phyloP scores from a whole-genome alignment of 2,329 filamentous ascomycete species.

The Amylocarpus encephaloides region DNA sequence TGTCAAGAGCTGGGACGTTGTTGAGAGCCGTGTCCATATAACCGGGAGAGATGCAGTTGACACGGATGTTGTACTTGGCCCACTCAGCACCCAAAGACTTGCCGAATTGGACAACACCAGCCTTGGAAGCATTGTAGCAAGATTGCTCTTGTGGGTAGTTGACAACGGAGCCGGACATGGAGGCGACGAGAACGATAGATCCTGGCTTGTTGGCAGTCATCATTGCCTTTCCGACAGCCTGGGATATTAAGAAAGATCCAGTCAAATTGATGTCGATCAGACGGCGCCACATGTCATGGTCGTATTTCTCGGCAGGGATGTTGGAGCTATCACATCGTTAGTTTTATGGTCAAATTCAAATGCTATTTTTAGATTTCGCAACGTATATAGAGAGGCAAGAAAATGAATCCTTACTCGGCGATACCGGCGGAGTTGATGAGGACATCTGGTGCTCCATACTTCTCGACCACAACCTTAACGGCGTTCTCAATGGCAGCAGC shows the following conservation, averaged over 20 bases:
- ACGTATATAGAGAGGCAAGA: neutral
- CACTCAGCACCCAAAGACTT: constrained; percentile 80
- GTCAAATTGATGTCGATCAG: constrained; percentile 79
- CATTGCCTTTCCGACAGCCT: constrained; percentile 66
- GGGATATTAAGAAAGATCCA: constrained; percentile 70
- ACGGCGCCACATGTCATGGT: constrained; percentile 68
- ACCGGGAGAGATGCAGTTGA: constrained; percentile 75
- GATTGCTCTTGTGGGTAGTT: constrained; percentile 82
- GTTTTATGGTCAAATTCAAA: neutral
- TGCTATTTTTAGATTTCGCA: neutral
- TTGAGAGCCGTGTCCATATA: constrained; percentile 85
- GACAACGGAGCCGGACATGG: constrained; percentile 77
- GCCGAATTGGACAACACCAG: constrained; percentile 69
- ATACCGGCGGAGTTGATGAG: constrained; percentile 78
- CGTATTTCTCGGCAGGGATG: constrained; percentile 74
- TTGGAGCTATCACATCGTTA: constrained; percentile 49
- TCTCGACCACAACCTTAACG: constrained; percentile 57
- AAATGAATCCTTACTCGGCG: constrained; percentile 50
- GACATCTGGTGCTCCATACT: constrained; percentile 65
- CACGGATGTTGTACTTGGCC: constrained; percentile 73
- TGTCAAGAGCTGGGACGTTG: constrained; percentile 69
- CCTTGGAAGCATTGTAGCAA: constrained; percentile 81
- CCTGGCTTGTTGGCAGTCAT: constrained; percentile 66
- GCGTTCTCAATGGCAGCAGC: constrained; percentile 63
- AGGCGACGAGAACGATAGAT: constrained; percentile 69